Conservation (phyloP, 257 asterid species). For the Verbascum thapsus region DNA sequence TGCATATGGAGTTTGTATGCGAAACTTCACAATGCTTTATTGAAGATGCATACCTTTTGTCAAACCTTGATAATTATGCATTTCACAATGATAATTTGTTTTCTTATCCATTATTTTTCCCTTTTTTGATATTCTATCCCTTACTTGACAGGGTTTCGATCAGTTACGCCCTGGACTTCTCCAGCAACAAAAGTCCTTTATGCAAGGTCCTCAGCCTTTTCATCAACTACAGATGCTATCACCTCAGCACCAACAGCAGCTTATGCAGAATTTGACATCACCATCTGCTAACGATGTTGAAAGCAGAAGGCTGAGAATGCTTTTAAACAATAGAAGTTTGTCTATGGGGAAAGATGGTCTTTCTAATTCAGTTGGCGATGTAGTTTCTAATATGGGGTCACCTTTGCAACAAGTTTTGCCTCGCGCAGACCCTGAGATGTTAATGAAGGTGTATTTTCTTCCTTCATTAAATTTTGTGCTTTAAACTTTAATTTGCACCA, state of each 20-base stretch:
- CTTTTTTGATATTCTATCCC: slow-evolving; percentile 13
- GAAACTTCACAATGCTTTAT: no score
- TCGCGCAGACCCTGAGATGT: slow-evolving; percentile 80
- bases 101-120: neutral
- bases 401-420: slow-evolving; percentile 78
- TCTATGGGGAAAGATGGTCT: slow-evolving; percentile 92
- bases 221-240: slow-evolving; percentile 92
- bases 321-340: slow-evolving; percentile 71
- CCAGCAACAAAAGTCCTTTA: slow-evolving; percentile 90
- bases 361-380: slow-evolving; percentile 77
- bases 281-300: slow-evolving; percentile 80
- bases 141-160: slow-evolving; percentile 67
- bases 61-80: no score
- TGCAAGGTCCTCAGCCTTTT: slow-evolving; percentile 92
- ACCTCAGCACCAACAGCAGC: slow-evolving; percentile 98
- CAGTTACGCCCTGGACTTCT: slow-evolving; percentile 92
- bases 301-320: slow-evolving; percentile 91
- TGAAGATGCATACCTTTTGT: no score
- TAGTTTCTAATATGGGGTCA: slow-evolving; percentile 75
- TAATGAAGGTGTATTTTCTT: slow-evolving; percentile 63
- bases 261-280: slow-evolving; percentile 83
- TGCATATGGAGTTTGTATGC: no score
- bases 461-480: slow-evolving; percentile 7
- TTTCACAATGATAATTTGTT: neutral
- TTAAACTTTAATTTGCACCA: slow-evolving; percentile 7